Evolutionary conservation across 2,329 filamentous ascomycete genomes (phyloP), one percentile per base, ranked within the genome.

Genomic region (Dactylellina drechsleri): DNA sequence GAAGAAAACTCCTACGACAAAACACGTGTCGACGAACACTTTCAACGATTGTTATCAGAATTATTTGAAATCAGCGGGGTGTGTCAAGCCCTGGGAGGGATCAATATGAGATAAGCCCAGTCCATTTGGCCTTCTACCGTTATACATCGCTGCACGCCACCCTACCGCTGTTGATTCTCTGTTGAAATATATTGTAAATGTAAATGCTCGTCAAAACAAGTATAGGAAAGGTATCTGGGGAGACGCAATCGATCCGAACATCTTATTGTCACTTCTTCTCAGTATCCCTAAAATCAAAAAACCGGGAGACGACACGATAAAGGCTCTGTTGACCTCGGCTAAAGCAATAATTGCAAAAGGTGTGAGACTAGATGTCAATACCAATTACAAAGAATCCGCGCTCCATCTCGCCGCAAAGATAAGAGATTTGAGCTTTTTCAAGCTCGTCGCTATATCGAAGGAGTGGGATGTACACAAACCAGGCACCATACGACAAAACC

Each of bases 401-500:
- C 20, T 66, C 12, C 62, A 66, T 26, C 52, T 57, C 15, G 62
- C 62, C 1, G 52, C 62, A 15, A 13, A 50, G 15, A 50, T 66
- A 12, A n/a, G 62, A 52, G 28, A 66, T 26, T n/a, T 66, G 1
- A 57, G 58, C 12, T 58, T 66, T 26, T 66, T 66, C 26, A 66
- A 66, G 23, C 23, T 66, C 15, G 28, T 66, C 18, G n/a, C 15
- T 16, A 53, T 66, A 40, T 66, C 62, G 7, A 18, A 20, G 7
- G 62, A 66, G 10, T 66, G 62, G 62, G 62, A 66, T 52, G 52
- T 66, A 10, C 62, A 66, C n/a, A 43, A 23, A 8, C 26, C 15
- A 10, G 62, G 50, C 28, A 2, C 4, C 1, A 1, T 1, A 15
- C 8, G 20, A n/a, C 28, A 31, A 23, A 66, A 31, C 26, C 53